phyloP scores from a whole-genome alignment of 495 filamentous ascomycete genomes.

The Lophiostoma macrostomum region DNA sequence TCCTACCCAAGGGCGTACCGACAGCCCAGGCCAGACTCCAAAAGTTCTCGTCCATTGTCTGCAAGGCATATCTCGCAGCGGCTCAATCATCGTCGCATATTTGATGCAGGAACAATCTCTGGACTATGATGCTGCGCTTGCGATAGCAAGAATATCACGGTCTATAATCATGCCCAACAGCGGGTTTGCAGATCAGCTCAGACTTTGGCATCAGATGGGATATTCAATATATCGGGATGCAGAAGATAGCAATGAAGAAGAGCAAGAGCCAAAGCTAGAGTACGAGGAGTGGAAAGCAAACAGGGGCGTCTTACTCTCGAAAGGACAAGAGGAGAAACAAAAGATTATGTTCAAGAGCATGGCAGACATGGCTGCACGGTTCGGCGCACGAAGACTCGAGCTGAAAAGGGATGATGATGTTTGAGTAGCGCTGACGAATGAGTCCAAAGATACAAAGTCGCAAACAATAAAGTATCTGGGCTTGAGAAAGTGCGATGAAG shows the following conservation, averaged over 20 bases:
- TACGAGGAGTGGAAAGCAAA: slow-evolving; percentile 4
- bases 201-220: slow-evolving; percentile 3
- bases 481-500: too few relatives aligned
- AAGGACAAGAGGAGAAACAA: slow-evolving; percentile 4
- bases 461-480: too few relatives aligned
- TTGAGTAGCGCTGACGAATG: too few relatives aligned
- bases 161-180: not conserved
- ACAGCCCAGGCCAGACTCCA: too few relatives aligned
- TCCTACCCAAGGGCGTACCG: too few relatives aligned
- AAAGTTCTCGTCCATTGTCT: slow-evolving; percentile 11
- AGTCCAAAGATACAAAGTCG: too few relatives aligned
- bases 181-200: slow-evolving; percentile 9
- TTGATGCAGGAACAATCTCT: not conserved
- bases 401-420: too few relatives aligned
- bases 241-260: not conserved
- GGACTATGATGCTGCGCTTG: slow-evolving; percentile 3
- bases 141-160: slow-evolving; percentile 1
- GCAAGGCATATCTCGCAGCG: slow-evolving; percentile 11
- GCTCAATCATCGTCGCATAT: slow-evolving; percentile 9
- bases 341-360: not conserved
- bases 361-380: slow-evolving; percentile 8
- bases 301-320: not conserved
- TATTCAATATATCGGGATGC: too few relatives aligned
- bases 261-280: not conserved
- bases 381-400: slow-evolving; percentile 7